Percentiles rank a stretch among this genome's conserved stretches.
These are phyloP conservation scores for Talaromyces stipitatus DNA, from an alignment of 495 filamentous ascomycete genomes.

Conservation along the genomic window DNA sequence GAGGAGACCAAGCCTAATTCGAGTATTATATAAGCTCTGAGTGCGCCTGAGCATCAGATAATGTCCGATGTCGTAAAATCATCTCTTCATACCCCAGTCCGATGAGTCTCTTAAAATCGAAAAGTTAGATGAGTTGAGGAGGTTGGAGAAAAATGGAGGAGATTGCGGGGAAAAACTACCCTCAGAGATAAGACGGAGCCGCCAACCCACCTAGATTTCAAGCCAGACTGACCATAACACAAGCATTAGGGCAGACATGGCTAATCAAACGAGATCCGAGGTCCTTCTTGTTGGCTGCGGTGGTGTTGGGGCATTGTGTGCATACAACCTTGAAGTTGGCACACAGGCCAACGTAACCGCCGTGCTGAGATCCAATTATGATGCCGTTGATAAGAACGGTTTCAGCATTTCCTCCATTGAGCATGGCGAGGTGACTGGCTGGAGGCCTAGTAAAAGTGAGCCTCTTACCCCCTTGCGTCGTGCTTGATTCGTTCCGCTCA, in stretches of 20 bases:
- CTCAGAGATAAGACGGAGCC: not conserved
- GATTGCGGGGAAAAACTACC: not conserved
- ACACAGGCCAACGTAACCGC: slow-evolving; percentile 32
- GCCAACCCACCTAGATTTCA: not conserved
- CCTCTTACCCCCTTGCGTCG: not conserved
- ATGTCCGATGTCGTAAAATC: not conserved
- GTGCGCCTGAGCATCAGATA: not conserved
- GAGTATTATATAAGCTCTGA: not conserved
- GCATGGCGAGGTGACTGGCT: slow-evolving; percentile 17
- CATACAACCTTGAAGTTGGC: slow-evolving; percentile 36
- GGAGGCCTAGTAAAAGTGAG: slow-evolving; percentile 15
- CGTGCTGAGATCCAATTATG: slow-evolving; percentile 51
- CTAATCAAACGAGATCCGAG: slow-evolving; percentile 19
- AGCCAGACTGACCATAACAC: not conserved
- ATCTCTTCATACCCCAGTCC: not conserved
- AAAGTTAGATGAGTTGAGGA: no score
- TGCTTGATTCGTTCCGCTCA: not conserved
- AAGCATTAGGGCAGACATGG: not conserved
- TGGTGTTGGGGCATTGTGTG: slow-evolving; percentile 43
- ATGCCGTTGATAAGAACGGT: slow-evolving; percentile 33
- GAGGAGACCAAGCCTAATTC: not conserved
- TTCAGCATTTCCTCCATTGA: slow-evolving; percentile 42
- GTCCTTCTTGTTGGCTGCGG: slow-evolving; percentile 40
- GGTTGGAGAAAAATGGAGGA: not conserved
- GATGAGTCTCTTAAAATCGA: not conserved